phyloP scores from a whole-genome alignment of 345 rosid genomes.

The Brassica incana region DNA sequence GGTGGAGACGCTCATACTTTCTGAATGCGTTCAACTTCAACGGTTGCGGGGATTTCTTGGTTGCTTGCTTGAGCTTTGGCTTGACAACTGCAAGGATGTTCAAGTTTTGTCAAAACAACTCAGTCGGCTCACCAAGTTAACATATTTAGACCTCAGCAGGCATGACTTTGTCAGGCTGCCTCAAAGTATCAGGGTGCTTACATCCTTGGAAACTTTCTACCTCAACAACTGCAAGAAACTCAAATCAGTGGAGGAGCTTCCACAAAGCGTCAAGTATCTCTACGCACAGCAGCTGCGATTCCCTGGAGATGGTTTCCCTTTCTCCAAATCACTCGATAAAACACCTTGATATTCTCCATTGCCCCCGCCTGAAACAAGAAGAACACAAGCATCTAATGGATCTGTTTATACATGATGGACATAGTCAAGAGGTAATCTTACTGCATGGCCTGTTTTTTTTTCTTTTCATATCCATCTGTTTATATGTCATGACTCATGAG shows the following conservation, averaged over 20 bases:
- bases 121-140: neutral
- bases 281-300: constrained; percentile 24
- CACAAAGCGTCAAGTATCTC: constrained; percentile 2
- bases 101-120: neutral
- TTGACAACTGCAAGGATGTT: neutral
- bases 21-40: neutral
- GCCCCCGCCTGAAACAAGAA: neutral
- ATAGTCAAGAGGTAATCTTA: neutral
- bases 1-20: neutral
- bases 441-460: neutral
- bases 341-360: neutral
- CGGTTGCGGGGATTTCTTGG: too few relatives aligned
- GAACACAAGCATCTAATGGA: neutral
- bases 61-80: neutral
- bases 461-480: neutral
- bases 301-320: neutral
- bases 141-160: neutral
- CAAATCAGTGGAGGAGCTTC: neutral
- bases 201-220: constrained; percentile 1
- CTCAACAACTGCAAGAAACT: constrained; percentile 27
- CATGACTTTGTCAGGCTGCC: too few relatives aligned
- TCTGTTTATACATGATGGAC: neutral
- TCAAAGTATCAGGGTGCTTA: neutral
- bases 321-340: neutral
- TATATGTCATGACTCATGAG: neutral